These are phyloP conservation scores for Eucalyptus paniculata DNA, from an alignment of 345 rosid species.

Conservation along the genomic window DNA sequence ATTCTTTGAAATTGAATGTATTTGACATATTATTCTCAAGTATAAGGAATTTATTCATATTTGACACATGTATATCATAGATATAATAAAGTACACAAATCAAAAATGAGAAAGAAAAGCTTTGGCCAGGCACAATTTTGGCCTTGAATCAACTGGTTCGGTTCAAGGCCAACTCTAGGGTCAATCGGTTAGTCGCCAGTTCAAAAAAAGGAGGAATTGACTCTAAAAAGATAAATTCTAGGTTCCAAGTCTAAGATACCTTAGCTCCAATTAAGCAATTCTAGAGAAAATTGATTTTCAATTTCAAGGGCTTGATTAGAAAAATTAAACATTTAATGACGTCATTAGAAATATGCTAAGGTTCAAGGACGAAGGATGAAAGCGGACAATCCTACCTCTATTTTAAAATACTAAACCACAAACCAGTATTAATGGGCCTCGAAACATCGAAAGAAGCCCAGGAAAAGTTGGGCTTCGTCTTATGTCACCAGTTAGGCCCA, in stretches of 20 bases:
- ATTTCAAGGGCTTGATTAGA: not conserved
- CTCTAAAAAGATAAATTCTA: not conserved
- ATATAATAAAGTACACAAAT: not conserved
- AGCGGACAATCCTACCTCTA: not conserved
- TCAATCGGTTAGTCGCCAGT: not conserved
- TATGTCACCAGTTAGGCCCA: not conserved
- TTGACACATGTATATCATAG: not conserved
- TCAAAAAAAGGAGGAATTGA: not conserved
- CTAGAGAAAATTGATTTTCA: not conserved
- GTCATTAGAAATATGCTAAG: not conserved
- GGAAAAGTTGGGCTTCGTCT: not conserved
- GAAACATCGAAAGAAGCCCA: not conserved
- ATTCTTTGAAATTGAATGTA: not conserved
- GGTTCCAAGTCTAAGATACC: not conserved
- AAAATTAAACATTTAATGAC: not conserved
- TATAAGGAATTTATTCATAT: not conserved
- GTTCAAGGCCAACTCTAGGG: not conserved
- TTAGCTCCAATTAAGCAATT: not conserved
- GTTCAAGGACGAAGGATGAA: not conserved
- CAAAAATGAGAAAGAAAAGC: not conserved
- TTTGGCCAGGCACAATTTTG: not conserved
- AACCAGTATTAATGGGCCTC: not conserved
- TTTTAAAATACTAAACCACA: not conserved
- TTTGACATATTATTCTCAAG: not conserved
- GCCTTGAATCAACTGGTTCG: accelerated